Evolutionary conservation across 2,329 filamentous ascomycete species (phyloP).

Genomic region (Cadophora sp.): DNA sequence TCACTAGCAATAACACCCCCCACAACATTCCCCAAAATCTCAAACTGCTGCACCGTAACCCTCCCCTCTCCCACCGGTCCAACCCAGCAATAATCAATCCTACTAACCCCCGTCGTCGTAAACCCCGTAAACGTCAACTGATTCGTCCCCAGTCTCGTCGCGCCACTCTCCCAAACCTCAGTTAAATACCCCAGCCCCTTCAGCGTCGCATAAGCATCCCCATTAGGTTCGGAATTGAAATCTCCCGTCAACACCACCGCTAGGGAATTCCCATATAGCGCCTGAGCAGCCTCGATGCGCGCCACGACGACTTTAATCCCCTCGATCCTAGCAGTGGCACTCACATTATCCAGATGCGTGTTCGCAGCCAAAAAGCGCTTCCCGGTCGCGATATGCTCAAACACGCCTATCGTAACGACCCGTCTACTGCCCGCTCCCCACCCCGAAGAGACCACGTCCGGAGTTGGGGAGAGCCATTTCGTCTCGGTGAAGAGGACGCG

Average conservation of each 20-base stretch:
- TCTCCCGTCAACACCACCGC: not conserved
- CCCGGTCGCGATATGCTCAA: slow-evolving; percentile 8
- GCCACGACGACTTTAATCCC: slow-evolving; percentile 17
- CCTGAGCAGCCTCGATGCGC: slow-evolving; percentile 6
- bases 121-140: slow-evolving; percentile 20
- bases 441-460: slow-evolving; percentile 10
- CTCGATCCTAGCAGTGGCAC: not conserved
- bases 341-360: slow-evolving; percentile 15
- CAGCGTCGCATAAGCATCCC: slow-evolving; percentile 17
- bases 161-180: slow-evolving; percentile 12
- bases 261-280: not conserved
- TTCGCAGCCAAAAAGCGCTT: slow-evolving; percentile 14
- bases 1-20: slow-evolving; percentile 15
- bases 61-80: not conserved
- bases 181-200: slow-evolving; percentile 1
- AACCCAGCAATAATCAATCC: slow-evolving; percentile 17
- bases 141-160: not conserved
- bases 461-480: slow-evolving; percentile 16
- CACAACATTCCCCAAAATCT: slow-evolving; percentile 11
- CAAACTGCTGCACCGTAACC: slow-evolving; percentile 12
- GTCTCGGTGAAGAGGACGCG: slow-evolving; percentile 10
- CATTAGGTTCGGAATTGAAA: slow-evolving; percentile 15
- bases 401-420: slow-evolving; percentile 11
- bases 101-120: not conserved
- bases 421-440: slow-evolving; percentile 12